These are phyloP conservation scores for Sonneratia alba DNA, from an alignment of 345 rosid genomes.

Conservation along the genomic window DNA sequence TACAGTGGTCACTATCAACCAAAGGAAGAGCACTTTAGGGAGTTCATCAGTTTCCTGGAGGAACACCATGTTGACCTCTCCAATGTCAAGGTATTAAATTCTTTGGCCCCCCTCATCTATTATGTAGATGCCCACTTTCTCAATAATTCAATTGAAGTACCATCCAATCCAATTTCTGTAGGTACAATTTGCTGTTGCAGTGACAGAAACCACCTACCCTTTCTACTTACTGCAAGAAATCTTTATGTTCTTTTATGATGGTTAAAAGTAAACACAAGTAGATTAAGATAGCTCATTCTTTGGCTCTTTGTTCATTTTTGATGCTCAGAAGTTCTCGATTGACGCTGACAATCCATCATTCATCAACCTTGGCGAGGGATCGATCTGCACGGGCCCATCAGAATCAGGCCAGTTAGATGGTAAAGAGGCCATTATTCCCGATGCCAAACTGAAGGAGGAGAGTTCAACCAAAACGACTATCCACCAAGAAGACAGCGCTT, in stretches of 20 bases:
- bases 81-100: conserved; percentile 56
- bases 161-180: neutral
- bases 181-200: neutral
- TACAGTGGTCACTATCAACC: conserved; percentile 97
- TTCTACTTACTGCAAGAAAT: too few species aligned
- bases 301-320: conserved; percentile 3
- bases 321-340: conserved; percentile 46
- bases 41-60: conserved; percentile 55
- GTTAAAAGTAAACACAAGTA: neutral
- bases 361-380: conserved; percentile 14
- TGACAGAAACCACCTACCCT: too few species aligned
- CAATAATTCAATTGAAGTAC: neutral
- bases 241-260: too few species aligned
- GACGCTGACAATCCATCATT: conserved; percentile 47
- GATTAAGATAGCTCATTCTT: neutral
- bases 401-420: conserved; percentile 1
- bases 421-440: neutral
- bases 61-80: conserved; percentile 66
- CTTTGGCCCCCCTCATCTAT: neutral
- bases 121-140: neutral
- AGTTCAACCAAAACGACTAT: conserved; percentile 1
- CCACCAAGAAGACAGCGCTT: conserved; percentile 10
- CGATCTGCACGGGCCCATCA: conserved; percentile 13
- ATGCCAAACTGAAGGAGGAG: conserved; percentile 5
- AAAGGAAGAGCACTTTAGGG: conserved; percentile 77